Conservation (phyloP, 257 asterid genomes). For the Petrea volubilis region DNA sequence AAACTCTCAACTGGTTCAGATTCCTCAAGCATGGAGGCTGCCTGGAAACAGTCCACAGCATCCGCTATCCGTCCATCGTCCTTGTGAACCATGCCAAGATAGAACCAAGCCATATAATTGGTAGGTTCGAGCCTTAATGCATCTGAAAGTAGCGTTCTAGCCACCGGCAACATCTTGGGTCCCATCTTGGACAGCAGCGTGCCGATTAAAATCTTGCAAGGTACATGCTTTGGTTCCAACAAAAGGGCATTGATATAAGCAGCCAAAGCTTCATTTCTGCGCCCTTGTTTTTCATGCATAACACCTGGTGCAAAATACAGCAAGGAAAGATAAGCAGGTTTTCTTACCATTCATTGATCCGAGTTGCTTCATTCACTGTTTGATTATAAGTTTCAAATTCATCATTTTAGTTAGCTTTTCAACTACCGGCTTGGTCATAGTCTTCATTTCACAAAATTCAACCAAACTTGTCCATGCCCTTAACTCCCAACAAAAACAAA, state of each 20-base stretch:
- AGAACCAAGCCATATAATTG: conserved; percentile 82
- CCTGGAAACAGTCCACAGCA: conserved; percentile 97
- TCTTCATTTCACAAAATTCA: not conserved
- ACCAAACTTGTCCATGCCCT: not conserved
- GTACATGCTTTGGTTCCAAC: conserved; percentile 77
- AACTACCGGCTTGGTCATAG: not conserved
- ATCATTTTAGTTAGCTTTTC: not conserved
- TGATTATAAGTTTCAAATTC: not conserved
- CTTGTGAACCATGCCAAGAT: conserved; percentile 84
- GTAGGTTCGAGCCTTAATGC: conserved; percentile 89
- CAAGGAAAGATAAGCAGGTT: conserved; percentile 7
- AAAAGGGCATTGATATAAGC: conserved; percentile 68
- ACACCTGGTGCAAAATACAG: conserved; percentile 47
- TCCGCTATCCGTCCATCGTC: conserved; percentile 81
- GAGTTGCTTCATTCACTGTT: not conserved
- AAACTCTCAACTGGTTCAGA: conserved; percentile 88
- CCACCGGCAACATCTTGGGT: conserved; percentile 72
- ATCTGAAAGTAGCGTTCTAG: conserved; percentile 82
- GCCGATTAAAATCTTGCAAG: conserved; percentile 78
- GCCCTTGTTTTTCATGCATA: conserved; percentile 75
- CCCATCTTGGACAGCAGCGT: conserved; percentile 59
- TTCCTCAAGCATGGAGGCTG: conserved; percentile 93
- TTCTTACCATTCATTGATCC: not conserved
- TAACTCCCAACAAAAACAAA: not conserved
- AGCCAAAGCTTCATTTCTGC: conserved; percentile 55